phyloP scores from a whole-genome alignment of 306 rosid species.

The barrel medic (Medicago truncatula) region MtrunA17r5.0-ANR NC_053049.1:41382501-41383000 shows the following conservation, averaged over 20 bases:
- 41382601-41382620: no score
- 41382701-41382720: background rate
- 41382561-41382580: no score
- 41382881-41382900: constrained; percentile 33
- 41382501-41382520: no score
- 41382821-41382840: constrained; percentile 5
- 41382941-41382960: background rate
- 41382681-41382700: background rate
- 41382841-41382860: constrained; percentile 40
- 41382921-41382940: constrained; percentile 39
- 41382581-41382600: no score
- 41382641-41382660: background rate
- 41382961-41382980: background rate
- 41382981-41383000: constrained; percentile 24
- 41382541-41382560: no score
- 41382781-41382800: constrained; percentile 10
- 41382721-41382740: background rate
- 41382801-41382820: constrained; percentile 12
- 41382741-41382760: constrained; percentile 7
- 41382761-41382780: background rate
- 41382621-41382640: no score
- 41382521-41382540: no score
- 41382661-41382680: background rate
- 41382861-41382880: constrained; percentile 11
- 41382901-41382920: background rate